Evolutionary conservation across 257 asterid species (phyloP), one percentile per base, ranked within the genome.

Genomic region (Hygrophila difformis): DNA sequence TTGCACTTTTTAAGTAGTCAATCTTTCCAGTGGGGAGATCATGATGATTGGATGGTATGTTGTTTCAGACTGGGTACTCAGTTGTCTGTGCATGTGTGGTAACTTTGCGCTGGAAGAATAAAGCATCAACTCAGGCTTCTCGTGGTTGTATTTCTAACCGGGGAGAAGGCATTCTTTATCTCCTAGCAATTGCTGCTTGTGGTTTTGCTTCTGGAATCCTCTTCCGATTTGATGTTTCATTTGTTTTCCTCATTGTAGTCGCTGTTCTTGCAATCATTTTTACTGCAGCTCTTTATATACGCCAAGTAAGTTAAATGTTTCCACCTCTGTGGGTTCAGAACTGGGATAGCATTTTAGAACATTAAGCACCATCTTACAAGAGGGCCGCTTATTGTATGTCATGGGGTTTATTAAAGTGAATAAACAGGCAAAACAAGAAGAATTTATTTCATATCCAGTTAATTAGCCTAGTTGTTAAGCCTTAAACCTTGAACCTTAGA

Each of bases 21-120:
- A 44, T 33, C 47, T 15, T 42, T 49, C 41, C 8, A 12, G n/a
- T n/a, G 22, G 31, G 44, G 19, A 21, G 41, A 41, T 45, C 33
- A 17, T 62, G 43, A 50, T 54, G 57, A 65, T 56, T 18, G 33
- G 15, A 39, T 39, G 56, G 24, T 62, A 31, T 24, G 60, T 44
- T 66, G 60, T 76, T 70, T 58, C 92, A 84, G 96, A 89, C 93
- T 22, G 96, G 94, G 37, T 85, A 89, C 61, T 85, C 96, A 51
- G 98, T 89, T 58, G 98, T 89, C 61, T 75, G 93, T 26, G 98
- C 96, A 12, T 89, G 96, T 60, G 94, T 79, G 44, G 85, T 85
- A 47, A 67, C 77, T 45, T 89, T 89, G 43, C 94, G 96, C 38
- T 79, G 83, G 93, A 80, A 68, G 44, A 84, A 75, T 47, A 74